A percentile compares a stretch with the other conserved stretches of the same genome.
phyloP scores from a whole-genome alignment of 2,329 filamentous ascomycete genomes.

The Diaporthe capsici region DNA sequence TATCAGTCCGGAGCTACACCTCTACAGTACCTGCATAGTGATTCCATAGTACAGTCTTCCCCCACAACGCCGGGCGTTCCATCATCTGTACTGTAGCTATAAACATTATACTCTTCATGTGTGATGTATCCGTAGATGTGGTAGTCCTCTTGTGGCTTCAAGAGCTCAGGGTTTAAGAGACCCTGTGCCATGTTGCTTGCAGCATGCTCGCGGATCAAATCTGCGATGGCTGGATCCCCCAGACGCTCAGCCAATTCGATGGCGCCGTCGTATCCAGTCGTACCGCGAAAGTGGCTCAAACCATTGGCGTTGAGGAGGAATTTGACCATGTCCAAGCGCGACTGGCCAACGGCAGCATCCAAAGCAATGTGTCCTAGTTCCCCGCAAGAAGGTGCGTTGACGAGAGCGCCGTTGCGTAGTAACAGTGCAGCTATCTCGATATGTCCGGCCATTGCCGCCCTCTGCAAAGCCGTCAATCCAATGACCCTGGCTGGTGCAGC shows the following conservation, averaged over 20 bases:
- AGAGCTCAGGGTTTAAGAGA: not conserved
- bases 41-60: too few relatives aligned
- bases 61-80: too few relatives aligned
- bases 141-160: not conserved
- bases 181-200: not conserved
- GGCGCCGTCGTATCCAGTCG: not conserved
- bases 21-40: too few relatives aligned
- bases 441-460: not conserved
- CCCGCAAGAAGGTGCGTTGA: not conserved
- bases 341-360: accelerated
- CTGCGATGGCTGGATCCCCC: not conserved
- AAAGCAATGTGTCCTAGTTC: not conserved
- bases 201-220: not conserved
- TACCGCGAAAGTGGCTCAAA: not conserved
- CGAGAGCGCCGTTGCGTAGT: not conserved
- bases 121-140: too few relatives aligned
- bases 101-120: too few relatives aligned
- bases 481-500: not conserved
- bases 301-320: not conserved
- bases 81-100: too few relatives aligned
- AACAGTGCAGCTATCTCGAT: not conserved
- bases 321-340: not conserved
- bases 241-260: not conserved
- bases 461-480: not conserved
- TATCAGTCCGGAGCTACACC: too few relatives aligned